These are phyloP conservation scores for Gloeophyllum trabeum DNA, from an alignment of 768 basidiomycete species.

Conservation along the genomic window DNA sequence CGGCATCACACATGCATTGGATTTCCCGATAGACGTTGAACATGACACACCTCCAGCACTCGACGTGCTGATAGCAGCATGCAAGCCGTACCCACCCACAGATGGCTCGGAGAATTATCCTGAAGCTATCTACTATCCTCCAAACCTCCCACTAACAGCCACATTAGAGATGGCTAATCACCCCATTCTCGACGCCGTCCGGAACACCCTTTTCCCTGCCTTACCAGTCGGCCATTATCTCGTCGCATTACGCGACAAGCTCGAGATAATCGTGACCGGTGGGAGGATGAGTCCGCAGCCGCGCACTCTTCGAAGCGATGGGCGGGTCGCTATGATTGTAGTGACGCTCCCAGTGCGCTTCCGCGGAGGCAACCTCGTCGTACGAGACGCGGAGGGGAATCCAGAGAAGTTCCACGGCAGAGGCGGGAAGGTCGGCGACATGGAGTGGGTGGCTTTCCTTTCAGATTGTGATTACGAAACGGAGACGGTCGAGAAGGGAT, in stretches of 20 bases:
- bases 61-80: conserved; percentile 68
- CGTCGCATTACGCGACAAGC: conserved; percentile 51
- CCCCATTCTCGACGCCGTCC: conserved; percentile 71
- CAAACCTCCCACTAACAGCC: conserved; percentile 59
- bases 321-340: conserved; percentile 59
- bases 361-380: conserved; percentile 53
- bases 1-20: conserved; percentile 69
- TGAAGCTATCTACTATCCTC: conserved; percentile 64
- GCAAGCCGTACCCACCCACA: conserved; percentile 50
- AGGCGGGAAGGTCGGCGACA: conserved; percentile 49
- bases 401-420: conserved; percentile 55
- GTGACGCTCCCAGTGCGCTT: conserved; percentile 68
- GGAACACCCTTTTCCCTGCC: conserved; percentile 59
- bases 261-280: conserved; percentile 58
- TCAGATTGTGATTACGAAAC: conserved; percentile 69
- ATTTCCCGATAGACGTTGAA: conserved; percentile 73
- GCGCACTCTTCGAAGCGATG: conserved; percentile 44
- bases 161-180: conserved; percentile 76
- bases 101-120: conserved; percentile 36
- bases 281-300: conserved; percentile 47
- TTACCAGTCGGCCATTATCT: conserved; percentile 62
- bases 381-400: conserved; percentile 41
- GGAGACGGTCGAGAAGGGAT: conserved; percentile 61
- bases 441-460: conserved; percentile 73
- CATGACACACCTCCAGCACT: conserved; percentile 67